Conservation (phyloP, 176 grass and related monocot species). For the Phoenix dactylifera region DNA sequence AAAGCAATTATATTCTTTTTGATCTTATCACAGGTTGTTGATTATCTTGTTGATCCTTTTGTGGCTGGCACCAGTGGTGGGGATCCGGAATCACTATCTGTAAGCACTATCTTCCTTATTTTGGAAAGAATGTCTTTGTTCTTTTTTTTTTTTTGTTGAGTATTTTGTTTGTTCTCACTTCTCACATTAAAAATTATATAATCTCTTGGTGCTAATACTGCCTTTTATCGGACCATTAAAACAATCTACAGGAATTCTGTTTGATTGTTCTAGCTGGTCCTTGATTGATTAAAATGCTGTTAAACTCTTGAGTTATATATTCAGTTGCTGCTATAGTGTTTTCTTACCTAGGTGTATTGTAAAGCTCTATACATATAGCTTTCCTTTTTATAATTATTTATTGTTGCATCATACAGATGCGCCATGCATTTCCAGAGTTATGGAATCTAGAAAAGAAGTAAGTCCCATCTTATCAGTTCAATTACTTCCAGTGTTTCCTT, state of each 20-base stretch:
- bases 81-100: constrained; percentile 90
- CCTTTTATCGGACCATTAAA: no score
- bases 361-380: background rate
- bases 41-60: constrained; percentile 93
- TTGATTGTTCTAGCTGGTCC: no score
- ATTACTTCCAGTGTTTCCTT: constrained; percentile 17
- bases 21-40: constrained; percentile 62
- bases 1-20: constrained; percentile 1
- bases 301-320: no score
- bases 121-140: background rate
- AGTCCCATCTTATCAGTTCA: constrained; percentile 17
- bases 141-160: background rate
- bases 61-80: constrained; percentile 91
- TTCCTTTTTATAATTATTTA: constrained; percentile 17
- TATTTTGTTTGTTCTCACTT: no score
- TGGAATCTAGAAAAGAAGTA: constrained; percentile 99
- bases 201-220: no score
- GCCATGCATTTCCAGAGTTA: constrained; percentile 77
- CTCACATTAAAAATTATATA: no score
- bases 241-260: no score
- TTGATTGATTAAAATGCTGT: no score
- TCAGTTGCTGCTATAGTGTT: no score
- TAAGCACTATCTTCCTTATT: constrained; percentile 32
- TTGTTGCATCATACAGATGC: constrained; percentile 51
- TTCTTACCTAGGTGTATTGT: no score